These are phyloP conservation scores for Amaranthus cruentus DNA, from an alignment of 148 eudicot species.

Conservation along the genomic window DNA sequence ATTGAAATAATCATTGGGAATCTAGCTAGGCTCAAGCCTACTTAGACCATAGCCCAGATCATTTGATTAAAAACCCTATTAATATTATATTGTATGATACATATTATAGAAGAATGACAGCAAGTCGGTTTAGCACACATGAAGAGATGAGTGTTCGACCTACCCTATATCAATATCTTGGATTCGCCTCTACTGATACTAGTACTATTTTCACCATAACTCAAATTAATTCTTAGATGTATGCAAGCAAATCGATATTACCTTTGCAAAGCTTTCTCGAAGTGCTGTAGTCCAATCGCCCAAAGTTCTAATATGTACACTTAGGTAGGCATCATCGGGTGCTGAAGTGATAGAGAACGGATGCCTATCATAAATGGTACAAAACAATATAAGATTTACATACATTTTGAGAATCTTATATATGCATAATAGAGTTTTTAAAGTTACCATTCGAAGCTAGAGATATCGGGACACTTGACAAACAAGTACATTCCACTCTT, in stretches of 20 bases:
- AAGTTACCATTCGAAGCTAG: slow-evolving; percentile 77
- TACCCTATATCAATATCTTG: too few relatives aligned
- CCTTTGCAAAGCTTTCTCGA: slow-evolving; percentile 60
- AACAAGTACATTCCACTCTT: slow-evolving; percentile 97
- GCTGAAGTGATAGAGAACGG: slow-evolving; percentile 97
- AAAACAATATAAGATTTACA: background rate
- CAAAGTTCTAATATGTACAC: slow-evolving; percentile 74
- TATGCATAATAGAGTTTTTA: background rate
- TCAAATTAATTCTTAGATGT: too few relatives aligned
- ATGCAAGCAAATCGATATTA: slow-evolving; percentile 16
- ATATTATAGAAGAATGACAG: too few relatives aligned
- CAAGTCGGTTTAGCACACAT: too few relatives aligned
- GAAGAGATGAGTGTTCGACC: too few relatives aligned
- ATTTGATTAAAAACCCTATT: too few relatives aligned
- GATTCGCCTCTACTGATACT: too few relatives aligned
- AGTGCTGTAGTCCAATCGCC: slow-evolving; percentile 98
- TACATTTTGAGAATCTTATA: background rate
- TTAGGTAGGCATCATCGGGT: slow-evolving; percentile 81
- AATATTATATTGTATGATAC: too few relatives aligned
- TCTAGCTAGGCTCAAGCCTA: too few relatives aligned
- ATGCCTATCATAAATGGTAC: slow-evolving; percentile 51
- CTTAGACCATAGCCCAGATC: too few relatives aligned
- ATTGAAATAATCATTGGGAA: too few relatives aligned
- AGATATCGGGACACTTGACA: slow-evolving; percentile 86
- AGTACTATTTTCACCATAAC: too few relatives aligned